Evolutionary conservation across 805 yeast species (phyloP).

Genomic region (Martiniozyma abietophila): DNA sequence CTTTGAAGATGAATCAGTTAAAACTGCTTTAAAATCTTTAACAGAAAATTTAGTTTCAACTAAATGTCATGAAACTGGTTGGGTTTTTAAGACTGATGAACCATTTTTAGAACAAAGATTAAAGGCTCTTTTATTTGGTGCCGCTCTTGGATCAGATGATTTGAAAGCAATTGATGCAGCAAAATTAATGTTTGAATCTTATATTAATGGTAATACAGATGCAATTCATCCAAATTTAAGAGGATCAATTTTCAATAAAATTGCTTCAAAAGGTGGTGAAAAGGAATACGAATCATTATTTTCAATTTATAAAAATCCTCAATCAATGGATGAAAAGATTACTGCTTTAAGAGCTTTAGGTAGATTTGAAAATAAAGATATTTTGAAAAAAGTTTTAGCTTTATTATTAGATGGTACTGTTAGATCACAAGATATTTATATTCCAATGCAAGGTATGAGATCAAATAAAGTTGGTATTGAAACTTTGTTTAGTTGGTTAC

Average conservation of each 20-base stretch:
- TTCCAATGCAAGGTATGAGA: constrained; percentile 70
- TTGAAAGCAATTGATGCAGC: constrained; percentile 27
- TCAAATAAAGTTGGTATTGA: constrained; percentile 55
- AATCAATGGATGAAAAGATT: constrained; percentile 49
- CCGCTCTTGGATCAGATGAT: constrained; percentile 34
- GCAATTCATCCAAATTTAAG: constrained; percentile 39
- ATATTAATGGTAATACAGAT: constrained; percentile 20
- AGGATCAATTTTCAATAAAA: constrained; percentile 34
- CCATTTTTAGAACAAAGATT: constrained; percentile 29
- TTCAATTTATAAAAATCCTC: constrained; percentile 39
- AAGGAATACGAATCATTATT: constrained; percentile 33
- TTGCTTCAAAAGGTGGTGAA: constrained; percentile 32
- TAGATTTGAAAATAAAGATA: constrained; percentile 29
- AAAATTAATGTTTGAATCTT: constrained; percentile 21
- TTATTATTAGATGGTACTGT: constrained; percentile 60
- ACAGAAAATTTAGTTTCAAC: constrained; percentile 21
- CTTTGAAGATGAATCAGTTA: constrained; percentile 30
- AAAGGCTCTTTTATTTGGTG: constrained; percentile 33
- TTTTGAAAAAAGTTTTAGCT: constrained; percentile 31
- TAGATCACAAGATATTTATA: constrained; percentile 36
- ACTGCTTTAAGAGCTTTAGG: constrained; percentile 49
- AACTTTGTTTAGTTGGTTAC: constrained; percentile 65
- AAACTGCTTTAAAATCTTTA: constrained; percentile 27
- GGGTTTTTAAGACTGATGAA: constrained; percentile 77
- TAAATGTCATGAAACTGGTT: constrained; percentile 49